Conservation (phyloP, 2,329 filamentous ascomycete genomes). For the Aspergillus niger region DNA sequence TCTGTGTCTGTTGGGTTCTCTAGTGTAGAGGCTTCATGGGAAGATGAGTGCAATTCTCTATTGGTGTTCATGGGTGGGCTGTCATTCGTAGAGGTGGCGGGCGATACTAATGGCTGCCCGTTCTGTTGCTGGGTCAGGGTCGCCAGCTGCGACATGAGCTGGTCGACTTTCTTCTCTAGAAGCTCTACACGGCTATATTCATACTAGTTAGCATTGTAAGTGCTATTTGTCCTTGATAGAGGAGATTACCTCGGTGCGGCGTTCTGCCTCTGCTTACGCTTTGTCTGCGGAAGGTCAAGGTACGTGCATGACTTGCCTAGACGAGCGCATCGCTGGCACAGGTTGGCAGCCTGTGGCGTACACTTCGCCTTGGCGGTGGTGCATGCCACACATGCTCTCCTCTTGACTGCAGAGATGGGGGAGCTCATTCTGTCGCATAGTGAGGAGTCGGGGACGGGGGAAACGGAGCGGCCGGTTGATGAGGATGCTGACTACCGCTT, state of each 20-base stretch:
- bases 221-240: background rate
- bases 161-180: constrained; percentile 26
- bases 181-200: constrained; percentile 23
- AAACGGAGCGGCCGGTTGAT: constrained; percentile 1
- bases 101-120: constrained; percentile 8
- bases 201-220: background rate
- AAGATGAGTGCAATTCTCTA: background rate
- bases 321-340: constrained; percentile 25
- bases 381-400: constrained; percentile 28
- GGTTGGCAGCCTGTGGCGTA: constrained; percentile 20
- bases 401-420: constrained; percentile 16
- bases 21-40: background rate
- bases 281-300: constrained; percentile 31
- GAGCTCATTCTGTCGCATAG: background rate
- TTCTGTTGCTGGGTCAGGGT: constrained; percentile 20
- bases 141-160: constrained; percentile 22
- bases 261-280: constrained; percentile 24
- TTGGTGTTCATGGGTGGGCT: constrained; percentile 1
- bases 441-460: background rate
- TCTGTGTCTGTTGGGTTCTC: constrained; percentile 6
- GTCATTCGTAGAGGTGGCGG: background rate
- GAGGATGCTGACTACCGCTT: background rate
- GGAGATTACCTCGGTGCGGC: constrained; percentile 5
- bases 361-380: constrained; percentile 29
- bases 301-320: constrained; percentile 29